Evolutionary conservation across 2,329 filamentous ascomycete species (phyloP), one percentile per base, ranked within the genome.

Genomic region (Conoideocrella luteorostrata): DNA sequence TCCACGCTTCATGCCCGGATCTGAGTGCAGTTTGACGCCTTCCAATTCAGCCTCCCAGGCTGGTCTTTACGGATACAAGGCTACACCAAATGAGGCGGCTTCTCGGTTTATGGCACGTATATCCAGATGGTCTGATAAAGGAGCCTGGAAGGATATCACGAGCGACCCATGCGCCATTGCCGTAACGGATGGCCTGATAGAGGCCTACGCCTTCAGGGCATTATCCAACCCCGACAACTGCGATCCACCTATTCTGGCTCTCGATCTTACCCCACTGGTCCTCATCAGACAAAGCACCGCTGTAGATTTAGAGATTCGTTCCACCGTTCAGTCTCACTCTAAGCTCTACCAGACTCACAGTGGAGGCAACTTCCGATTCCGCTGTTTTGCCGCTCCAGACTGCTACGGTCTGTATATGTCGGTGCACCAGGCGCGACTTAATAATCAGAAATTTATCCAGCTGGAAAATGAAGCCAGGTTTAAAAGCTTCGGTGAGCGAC

Each of bases 301-400:
- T 4, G 78, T 98, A 24, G 93, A 98, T 61, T 87, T 98, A 43
- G 93, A 94, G 52, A 88, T 98, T 51, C 85, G 89, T 39, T 96
- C 91, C 6, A 88, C 88, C 2, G 85, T 90, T 21, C 85, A 86
- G 34, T 63, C 73, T 18, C 73, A 86, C 49, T 89, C 86, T 5
- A 78, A 80, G 54, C 75, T 95, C 45, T 77, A 73, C 47, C 76
- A 68, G 67, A 58, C 56, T 12, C 76, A 83, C 40, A 83, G 82
- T 12, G 74, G 74, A 24, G 73, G 69, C 55, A 93, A 94, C 60
- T 87, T 95, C 67, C 91, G 94, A 72, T 93, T 97, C 75, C 84
- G 93, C 33, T 88, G 88, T 38, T 73, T 83, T 33, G 86, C 78
- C 37, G 74, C 81, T 3, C 75, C 80, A 34, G 91, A 96, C 49